Evolutionary conservation across 441 rosid genomes (phyloP).

Genomic region (Corymbia calophylla): DNA sequence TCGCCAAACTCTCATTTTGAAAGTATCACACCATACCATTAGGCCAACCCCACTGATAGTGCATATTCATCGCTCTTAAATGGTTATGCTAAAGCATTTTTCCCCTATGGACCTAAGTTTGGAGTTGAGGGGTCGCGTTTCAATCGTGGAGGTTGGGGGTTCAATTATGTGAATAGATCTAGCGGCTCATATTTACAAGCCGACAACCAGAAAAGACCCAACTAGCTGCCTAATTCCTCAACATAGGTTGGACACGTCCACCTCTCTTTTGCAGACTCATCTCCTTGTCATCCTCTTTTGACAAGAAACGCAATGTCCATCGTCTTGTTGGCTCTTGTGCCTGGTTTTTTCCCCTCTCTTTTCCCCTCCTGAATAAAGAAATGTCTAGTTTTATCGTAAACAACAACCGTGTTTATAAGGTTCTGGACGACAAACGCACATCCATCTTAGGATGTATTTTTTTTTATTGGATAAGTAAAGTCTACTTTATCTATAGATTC

Average conservation of each 20-base stretch:
- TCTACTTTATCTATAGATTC: not conserved
- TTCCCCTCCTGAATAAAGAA: not conserved
- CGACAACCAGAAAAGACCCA: not conserved
- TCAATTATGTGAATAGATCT: not conserved
- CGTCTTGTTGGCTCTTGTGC: not conserved
- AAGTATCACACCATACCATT: not conserved
- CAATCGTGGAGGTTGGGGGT: not conserved
- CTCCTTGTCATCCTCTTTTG: not conserved
- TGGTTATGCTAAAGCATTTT: not conserved
- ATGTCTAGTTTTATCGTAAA: not conserved
- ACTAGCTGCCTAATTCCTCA: not conserved
- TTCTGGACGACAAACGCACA: not conserved
- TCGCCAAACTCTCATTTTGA: not conserved
- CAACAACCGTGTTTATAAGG: not conserved
- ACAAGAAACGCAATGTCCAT: not conserved
- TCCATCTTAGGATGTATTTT: not conserved
- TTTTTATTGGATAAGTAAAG: not conserved
- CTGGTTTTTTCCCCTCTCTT: not conserved
- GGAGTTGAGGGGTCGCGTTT: not conserved
- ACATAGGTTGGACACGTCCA: not conserved
- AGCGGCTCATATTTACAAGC: not conserved
- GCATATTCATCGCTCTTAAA: not conserved
- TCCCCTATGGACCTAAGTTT: not conserved
- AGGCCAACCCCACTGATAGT: fast-evolving
- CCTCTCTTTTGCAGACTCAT: not conserved